Evolutionary conservation across 1,139 yeast genomes (phyloP), one percentile per base, ranked within the genome.

Genomic region (Pichia sp.): DNA sequence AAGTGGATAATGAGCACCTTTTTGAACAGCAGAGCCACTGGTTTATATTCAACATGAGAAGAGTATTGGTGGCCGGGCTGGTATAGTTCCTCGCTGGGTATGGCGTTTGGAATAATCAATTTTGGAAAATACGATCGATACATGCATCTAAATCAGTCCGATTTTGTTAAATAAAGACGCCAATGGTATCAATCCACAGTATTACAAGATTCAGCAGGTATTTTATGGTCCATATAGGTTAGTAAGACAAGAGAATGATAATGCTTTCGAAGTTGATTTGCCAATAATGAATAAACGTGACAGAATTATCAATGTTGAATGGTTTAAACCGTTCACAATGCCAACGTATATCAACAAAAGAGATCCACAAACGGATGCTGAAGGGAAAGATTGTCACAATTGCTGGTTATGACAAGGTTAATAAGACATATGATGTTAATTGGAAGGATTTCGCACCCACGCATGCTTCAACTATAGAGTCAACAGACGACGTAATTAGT

Each of bases 361-460:
- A 11, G 27, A 12, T 4, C 16, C 13, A n/a, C 17, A 15, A 22
- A 22, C 32, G 5, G 21, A 29, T 21, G 13, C 6, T 7, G 27
- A 22, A 16, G n/a, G 22, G 3, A 9, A n/a, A 4, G 21, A 22
- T 29, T 4, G 9, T 11, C 4, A 17, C 22, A 6, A 22, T 29
- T 5, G 32, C 13, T 6, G 27, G 32, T 29, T 15, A n/a, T 15
- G 32, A 29, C 7, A 12, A 5, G 7, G 26, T 7, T 13, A 20
- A 11, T 16, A 15, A 29, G 12, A 22, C 32, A 12, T 29, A 16
- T 22, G 32, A 29, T 29, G 32, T 21, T 5, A 22, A n/a, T 29
- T 29, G 32, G 26, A 16, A 16, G n/a, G 20, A 29, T 22, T 29
- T 20, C 13, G 14, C 22, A 16, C 26, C 32, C 2, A 22, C 18